phyloP scores from a whole-genome alignment of 345 rosid species.

The Nephelium lappaceum region DNA sequence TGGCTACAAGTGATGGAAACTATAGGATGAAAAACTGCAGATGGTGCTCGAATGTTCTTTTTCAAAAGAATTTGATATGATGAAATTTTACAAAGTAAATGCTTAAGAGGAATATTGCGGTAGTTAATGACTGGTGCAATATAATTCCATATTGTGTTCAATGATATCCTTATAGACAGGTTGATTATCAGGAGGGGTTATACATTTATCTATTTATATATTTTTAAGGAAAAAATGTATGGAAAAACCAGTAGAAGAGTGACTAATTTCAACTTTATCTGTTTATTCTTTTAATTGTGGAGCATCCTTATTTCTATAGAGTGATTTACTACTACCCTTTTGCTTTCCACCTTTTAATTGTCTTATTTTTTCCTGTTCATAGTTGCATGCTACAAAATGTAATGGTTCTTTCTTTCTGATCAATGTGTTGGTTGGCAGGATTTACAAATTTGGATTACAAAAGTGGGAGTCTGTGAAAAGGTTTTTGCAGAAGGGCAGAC shows the following conservation, averaged over 20 bases:
- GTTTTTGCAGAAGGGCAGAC: conserved; percentile 6
- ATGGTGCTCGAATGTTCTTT: background rate
- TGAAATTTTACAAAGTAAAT: background rate
- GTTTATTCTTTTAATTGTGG: background rate
- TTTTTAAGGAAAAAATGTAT: background rate
- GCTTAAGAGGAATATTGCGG: background rate
- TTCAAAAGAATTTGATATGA: background rate
- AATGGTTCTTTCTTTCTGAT: background rate
- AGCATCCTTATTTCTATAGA: background rate
- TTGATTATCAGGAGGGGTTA: background rate
- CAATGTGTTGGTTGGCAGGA: conserved; percentile 5
- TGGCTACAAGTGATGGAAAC: background rate
- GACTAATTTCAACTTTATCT: background rate
- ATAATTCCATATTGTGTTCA: background rate
- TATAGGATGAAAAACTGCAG: background rate
- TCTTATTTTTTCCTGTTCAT: background rate
- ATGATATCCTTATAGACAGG: background rate
- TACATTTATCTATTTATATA: background rate
- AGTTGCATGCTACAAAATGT: background rate
- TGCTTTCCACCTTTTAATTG: background rate
- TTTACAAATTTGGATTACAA: background rate
- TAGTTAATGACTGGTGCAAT: background rate
- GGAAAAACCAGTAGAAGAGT: background rate
- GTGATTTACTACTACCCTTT: background rate
- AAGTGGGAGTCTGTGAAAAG: background rate